Conservation (phyloP, 2,329 filamentous ascomycete genomes). For the Fusarium citri region DNA sequence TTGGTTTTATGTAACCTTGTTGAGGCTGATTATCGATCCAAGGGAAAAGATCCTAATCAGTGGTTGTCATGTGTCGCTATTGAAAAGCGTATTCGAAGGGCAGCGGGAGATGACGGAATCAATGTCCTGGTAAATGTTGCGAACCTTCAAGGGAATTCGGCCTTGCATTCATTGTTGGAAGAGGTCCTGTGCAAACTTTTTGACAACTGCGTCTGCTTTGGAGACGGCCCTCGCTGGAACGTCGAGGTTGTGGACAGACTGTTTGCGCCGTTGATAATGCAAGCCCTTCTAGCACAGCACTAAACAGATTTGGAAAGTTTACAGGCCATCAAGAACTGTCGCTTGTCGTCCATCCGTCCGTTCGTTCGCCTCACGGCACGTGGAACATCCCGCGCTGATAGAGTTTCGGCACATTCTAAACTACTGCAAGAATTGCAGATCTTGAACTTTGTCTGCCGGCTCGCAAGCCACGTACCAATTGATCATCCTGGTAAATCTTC, state of each 20-base stretch:
- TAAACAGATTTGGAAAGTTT: neutral
- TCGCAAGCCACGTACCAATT: neutral
- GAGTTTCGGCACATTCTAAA: neutral
- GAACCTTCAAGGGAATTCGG: fast-evolving
- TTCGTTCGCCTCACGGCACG: neutral
- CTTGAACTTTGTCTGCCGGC: neutral
- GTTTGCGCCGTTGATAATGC: neutral
- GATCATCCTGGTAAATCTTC: neutral
- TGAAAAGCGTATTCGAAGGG: neutral
- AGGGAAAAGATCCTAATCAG: conserved; percentile 7
- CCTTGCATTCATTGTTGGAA: neutral
- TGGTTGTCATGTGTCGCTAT: conserved; percentile 14
- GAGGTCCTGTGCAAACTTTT: neutral
- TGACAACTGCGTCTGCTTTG: conserved; percentile 13
- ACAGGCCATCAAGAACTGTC: neutral
- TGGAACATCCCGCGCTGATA: neutral
- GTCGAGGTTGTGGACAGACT: neutral
- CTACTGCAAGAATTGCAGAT: neutral
- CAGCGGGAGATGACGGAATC: fast-evolving
- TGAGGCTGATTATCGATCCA: conserved; percentile 4
- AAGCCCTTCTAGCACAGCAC: neutral
- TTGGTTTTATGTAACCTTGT: conserved; percentile 10
- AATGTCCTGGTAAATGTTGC: fast-evolving
- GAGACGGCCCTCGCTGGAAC: conserved; percentile 13
- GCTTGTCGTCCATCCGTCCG: neutral